phyloP scores from a whole-genome alignment of 2,329 filamentous ascomycete genomes.

The Aureobasidium sp. region DNA sequence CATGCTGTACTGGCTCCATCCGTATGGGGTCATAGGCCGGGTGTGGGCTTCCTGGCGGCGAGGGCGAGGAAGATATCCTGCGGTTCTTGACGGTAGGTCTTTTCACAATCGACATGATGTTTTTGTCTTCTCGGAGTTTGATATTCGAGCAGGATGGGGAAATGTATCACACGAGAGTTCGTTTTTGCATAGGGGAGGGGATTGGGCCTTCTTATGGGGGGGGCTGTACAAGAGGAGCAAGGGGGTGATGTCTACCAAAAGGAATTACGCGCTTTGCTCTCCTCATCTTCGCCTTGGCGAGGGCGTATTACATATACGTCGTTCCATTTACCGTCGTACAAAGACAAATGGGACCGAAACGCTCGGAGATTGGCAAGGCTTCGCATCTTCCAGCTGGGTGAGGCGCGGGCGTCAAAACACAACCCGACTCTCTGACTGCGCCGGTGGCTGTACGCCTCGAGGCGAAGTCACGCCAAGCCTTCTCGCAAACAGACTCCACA shows the following conservation, averaged over 20 bases:
- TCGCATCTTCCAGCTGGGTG: background rate
- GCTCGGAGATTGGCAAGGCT: constrained; percentile 12
- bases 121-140: background rate
- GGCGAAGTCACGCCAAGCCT: background rate
- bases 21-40: background rate
- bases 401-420: too few species aligned
- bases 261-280: background rate
- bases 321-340: background rate
- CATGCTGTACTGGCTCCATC: background rate
- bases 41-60: constrained; percentile 1
- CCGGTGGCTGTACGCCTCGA: constrained; percentile 3
- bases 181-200: background rate
- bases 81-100: background rate
- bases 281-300: constrained; percentile 13
- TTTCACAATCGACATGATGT: constrained; percentile 9
- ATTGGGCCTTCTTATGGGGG: background rate
- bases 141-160: background rate
- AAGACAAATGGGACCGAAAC: background rate
- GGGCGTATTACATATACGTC: constrained; percentile 8
- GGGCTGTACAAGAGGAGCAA: background rate
- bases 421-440: background rate
- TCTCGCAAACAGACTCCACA: background rate
- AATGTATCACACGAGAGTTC: background rate
- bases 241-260: constrained; percentile 2
- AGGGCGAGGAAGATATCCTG: constrained; percentile 5